Conservation (phyloP, 192 early-diverging fungal species). For the Phlyctochytrium bullatum region DNA sequence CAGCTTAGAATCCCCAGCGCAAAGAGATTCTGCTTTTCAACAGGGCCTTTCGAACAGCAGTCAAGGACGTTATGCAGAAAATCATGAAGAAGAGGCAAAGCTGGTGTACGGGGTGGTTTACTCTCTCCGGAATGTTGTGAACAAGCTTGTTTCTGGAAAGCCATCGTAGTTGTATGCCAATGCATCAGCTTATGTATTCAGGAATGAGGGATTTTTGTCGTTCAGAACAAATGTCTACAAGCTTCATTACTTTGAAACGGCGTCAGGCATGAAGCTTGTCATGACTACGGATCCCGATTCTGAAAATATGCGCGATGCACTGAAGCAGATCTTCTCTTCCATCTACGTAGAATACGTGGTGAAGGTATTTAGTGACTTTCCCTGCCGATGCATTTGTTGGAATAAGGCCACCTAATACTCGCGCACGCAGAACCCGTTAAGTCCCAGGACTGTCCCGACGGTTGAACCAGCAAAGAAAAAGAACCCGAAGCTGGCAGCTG, state of each 20-base stretch:
- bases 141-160: slow-evolving; percentile 57
- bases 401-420: not conserved
- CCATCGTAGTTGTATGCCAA: not conserved
- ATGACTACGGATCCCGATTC: slow-evolving; percentile 74
- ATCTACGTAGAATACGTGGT: slow-evolving; percentile 93
- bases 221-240: slow-evolving; percentile 84
- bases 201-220: slow-evolving; percentile 63
- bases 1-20: slow-evolving; percentile 11
- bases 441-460: no score
- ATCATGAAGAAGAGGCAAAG: slow-evolving; percentile 80
- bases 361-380: slow-evolving; percentile 24
- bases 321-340: slow-evolving; percentile 79
- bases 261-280: slow-evolving; percentile 85
- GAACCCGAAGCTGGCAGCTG: not conserved
- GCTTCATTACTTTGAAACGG: slow-evolving; percentile 88
- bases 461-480: slow-evolving; percentile 53
- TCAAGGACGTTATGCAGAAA: slow-evolving; percentile 12
- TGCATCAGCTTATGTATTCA: slow-evolving; percentile 12
- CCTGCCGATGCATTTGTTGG: not conserved
- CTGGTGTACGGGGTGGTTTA: slow-evolving; percentile 95
- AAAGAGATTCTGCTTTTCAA: slow-evolving; percentile 4
- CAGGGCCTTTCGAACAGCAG: slow-evolving; percentile 2
- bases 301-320: slow-evolving; percentile 60
- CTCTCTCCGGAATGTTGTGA: slow-evolving; percentile 83
- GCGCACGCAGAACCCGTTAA: slow-evolving; percentile 69